Conservation (phyloP, 2,329 filamentous ascomycete species). For the Hymenoscyphus linearis region DNA sequence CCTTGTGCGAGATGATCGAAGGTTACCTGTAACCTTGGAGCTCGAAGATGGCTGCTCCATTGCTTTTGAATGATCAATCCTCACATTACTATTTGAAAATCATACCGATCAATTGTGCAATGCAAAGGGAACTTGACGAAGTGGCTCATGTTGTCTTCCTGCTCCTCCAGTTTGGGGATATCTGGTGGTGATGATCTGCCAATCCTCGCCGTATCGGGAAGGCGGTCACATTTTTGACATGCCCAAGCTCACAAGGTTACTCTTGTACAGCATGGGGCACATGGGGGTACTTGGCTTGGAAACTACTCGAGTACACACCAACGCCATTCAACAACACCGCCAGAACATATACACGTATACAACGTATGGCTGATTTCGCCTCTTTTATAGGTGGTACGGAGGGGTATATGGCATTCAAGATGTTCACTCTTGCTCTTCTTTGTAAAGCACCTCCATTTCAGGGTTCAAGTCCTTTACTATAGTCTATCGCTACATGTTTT, state of each 20-base stretch:
- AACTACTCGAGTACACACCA: too few relatives aligned
- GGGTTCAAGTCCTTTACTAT: too few relatives aligned
- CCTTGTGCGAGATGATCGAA: not conserved
- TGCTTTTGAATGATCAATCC: conserved; percentile 23
- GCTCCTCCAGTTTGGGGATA: not conserved
- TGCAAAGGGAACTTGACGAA: not conserved
- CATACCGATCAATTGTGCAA: not conserved
- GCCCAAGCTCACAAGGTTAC: too few relatives aligned
- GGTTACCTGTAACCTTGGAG: conserved; percentile 69
- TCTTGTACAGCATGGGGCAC: too few relatives aligned
- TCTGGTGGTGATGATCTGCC: not conserved
- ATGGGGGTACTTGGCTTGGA: too few relatives aligned
- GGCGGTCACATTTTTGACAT: not conserved
- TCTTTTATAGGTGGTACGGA: too few relatives aligned
- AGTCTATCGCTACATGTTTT: not conserved
- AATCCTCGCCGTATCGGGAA: not conserved
- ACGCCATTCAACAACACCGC: too few relatives aligned
- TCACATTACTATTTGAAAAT: not conserved
- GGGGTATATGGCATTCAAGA: too few relatives aligned
- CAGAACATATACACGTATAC: too few relatives aligned
- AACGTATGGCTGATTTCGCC: too few relatives aligned
- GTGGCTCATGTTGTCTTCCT: not conserved
- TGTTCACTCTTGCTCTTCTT: too few relatives aligned
- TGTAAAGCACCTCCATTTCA: too few relatives aligned
- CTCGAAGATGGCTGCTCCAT: conserved; percentile 66